Evolutionary conservation across 306 rosid species (phyloP), one percentile per base, ranked within the genome.

Genomic region (Inga laurina): DNA sequence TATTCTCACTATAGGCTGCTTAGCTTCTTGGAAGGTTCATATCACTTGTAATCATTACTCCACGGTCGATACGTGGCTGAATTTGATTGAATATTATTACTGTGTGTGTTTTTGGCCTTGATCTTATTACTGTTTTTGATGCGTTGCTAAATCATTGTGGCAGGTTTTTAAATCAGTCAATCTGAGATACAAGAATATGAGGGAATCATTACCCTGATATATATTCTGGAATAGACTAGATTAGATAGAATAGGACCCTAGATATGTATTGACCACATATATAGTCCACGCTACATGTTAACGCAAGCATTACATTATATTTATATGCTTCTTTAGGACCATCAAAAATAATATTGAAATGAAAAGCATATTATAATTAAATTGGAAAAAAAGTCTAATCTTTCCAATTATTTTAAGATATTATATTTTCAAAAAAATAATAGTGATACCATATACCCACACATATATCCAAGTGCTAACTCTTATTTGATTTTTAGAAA

Each of bases 1-100:
- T 27, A 71, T 80, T 44, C 44, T 56, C 71, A 27, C 44, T n/a
- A 22, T 57, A 22, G 68, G 75, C 24, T n/a, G 75, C 24, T 22
- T 52, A 52, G 48, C 86, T 83, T 83, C 69, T 57, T 7, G 9
- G 81, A 51, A 82, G 70, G 24, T 64, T 34, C 81, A 11, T 59
- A 8, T 59, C 32, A 59, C 14, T 8, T 59, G 65, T 3, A 59
- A 59, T n/a, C 32, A 34, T 64, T 21, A 8, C 52, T n/a, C 45
- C 32, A 10, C 27, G 3, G 9, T 51, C 52, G 4, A 9, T 34
- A 30, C 64, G 16, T 73, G 66, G 37, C 66, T n/a, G 30, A 52
- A 37, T 43, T 35, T 75, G 21, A 65, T 82, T 82, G 75, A 44
- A 2, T 49, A 18, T 3, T 5, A 5, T 14, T 46, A 78, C 51